Conservation (phyloP, 2,329 filamentous ascomycete genomes). For the Aspergillus sergii region DNA sequence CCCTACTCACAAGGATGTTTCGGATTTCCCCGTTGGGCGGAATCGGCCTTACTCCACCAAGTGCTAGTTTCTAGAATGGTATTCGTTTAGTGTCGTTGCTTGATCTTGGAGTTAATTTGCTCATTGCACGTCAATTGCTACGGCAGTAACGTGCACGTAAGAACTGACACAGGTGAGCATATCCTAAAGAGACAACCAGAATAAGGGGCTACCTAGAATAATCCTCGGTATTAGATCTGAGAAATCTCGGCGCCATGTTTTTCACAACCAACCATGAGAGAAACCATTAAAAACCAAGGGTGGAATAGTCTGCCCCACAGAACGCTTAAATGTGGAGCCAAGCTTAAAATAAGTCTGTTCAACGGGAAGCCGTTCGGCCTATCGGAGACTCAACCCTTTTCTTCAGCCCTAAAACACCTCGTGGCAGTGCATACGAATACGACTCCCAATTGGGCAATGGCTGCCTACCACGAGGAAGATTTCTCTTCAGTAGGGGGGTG, state of each 20-base stretch:
- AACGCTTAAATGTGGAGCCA: not conserved
- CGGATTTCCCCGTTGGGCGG: not conserved
- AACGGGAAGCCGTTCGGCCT: not conserved
- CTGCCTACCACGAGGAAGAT: not conserved
- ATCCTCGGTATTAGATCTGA: not conserved
- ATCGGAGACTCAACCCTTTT: not conserved
- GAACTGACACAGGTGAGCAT: not conserved
- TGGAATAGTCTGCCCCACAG: not conserved
- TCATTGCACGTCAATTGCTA: not conserved
- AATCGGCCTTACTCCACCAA: not conserved
- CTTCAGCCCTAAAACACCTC: not conserved
- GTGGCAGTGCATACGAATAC: constrained; percentile 3
- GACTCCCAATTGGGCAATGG: not conserved
- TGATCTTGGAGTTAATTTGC: not conserved
- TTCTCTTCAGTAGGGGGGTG: not conserved
- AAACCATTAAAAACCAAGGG: not conserved
- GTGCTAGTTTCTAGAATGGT: not conserved
- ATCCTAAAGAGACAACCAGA: not conserved
- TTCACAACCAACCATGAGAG: not conserved
- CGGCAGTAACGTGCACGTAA: not conserved
- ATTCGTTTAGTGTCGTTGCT: not conserved
- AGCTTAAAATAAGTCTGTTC: not conserved
- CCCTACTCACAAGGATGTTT: not conserved
- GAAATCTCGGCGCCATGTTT: not conserved
- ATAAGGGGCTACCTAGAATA: not conserved